Conservation (phyloP, 208 protist genomes). For the Trypanosoma grayi region DNA sequence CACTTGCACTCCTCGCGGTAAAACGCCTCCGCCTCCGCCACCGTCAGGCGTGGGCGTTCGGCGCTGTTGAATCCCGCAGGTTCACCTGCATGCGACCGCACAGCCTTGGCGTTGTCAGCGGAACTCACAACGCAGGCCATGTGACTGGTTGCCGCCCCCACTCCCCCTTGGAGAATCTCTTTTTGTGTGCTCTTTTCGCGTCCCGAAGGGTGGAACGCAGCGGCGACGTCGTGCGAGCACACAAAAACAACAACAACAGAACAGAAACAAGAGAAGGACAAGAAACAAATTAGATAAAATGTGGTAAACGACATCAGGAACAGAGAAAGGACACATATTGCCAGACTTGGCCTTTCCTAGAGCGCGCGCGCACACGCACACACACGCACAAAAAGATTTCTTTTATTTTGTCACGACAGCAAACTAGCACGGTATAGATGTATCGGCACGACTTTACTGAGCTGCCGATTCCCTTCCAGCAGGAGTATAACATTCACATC, state of each 20-base stretch:
- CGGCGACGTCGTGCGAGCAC: too few relatives aligned
- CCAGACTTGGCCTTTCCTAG: too few relatives aligned
- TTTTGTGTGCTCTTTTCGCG: background rate
- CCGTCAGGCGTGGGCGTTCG: conserved; percentile 6
- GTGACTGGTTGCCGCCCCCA: background rate
- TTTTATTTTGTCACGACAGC: too few relatives aligned
- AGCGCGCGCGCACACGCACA: too few relatives aligned
- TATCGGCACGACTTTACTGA: conserved; percentile 90
- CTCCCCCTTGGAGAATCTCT: background rate
- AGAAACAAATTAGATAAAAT: conserved; percentile 2
- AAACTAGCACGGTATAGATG: too few relatives aligned
- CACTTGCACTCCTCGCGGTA: conserved; percentile 53
- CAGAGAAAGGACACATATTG: too few relatives aligned
- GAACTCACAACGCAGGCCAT: conserved; percentile 3
- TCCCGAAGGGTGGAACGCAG: too few relatives aligned
- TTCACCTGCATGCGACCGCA: background rate
- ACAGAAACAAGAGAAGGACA: background rate
- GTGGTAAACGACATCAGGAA: background rate
- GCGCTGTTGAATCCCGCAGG: background rate
- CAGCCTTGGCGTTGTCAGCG: background rate
- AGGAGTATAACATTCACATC: conserved; percentile 86
- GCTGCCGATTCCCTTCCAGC: conserved; percentile 57
- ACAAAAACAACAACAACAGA: conserved; percentile 1
- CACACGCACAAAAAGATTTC: too few relatives aligned
- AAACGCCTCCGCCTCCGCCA: conserved; percentile 38